These are phyloP conservation scores for Sugiyamaella xylanicola DNA, from an alignment of 1,139 yeast genomes.

Conservation along the genomic window DNA sequence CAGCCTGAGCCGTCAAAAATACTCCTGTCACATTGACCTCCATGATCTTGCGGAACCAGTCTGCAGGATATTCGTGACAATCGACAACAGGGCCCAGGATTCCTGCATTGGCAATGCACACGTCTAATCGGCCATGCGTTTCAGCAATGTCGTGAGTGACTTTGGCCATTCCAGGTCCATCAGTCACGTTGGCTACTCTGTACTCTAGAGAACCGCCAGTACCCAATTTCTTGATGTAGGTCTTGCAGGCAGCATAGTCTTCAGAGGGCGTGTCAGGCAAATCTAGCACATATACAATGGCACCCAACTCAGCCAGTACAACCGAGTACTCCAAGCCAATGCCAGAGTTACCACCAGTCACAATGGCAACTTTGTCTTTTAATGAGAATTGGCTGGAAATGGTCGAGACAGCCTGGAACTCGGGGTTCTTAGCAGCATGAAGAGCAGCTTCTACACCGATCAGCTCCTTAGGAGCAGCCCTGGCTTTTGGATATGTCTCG, in stretches of 20 bases:
- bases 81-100: conserved; percentile 53
- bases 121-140: conserved; percentile 61
- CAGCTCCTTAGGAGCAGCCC: conserved; percentile 34
- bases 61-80: conserved; percentile 47
- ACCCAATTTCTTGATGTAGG: conserved; percentile 41
- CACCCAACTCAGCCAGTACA: conserved; percentile 47
- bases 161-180: conserved; percentile 47
- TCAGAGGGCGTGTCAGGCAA: conserved; percentile 35
- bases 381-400: conserved; percentile 43
- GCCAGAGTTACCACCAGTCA: conserved; percentile 48
- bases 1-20: conserved; percentile 56
- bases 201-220: conserved; percentile 47
- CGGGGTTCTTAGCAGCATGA: conserved; percentile 34
- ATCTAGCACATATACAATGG: conserved; percentile 43
- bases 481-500: conserved; percentile 29
- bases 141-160: conserved; percentile 49
- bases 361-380: conserved; percentile 44
- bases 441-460: conserved; percentile 39
- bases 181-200: conserved; percentile 50
- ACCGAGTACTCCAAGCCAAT: conserved; percentile 45
- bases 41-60: conserved; percentile 49
- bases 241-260: conserved; percentile 40
- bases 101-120: conserved; percentile 70
- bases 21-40: conserved; percentile 55
- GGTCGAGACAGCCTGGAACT: conserved; percentile 32